Conservation (phyloP, 2,329 filamentous ascomycete species). For the Erysiphe pulchra region DNA sequence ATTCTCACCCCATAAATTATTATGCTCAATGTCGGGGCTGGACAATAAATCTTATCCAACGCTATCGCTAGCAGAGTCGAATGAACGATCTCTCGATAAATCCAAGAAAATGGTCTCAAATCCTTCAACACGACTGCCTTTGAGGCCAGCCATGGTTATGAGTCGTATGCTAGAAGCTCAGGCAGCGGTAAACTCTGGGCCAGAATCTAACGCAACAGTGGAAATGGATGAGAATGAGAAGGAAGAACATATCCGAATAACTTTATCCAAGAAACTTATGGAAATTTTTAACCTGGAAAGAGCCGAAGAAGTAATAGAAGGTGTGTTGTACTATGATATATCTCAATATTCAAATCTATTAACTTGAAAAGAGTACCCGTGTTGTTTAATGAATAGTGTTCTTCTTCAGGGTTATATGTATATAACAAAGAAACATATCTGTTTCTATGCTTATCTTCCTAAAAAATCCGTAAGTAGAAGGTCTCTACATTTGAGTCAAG, state of each 20-base stretch:
- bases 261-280: constrained; percentile 45
- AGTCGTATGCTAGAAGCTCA: constrained; percentile 52
- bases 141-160: constrained; percentile 39
- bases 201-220: constrained; percentile 26
- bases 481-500: background rate
- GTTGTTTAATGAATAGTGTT: constrained; percentile 78
- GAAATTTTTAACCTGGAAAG: constrained; percentile 68
- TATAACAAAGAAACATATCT: constrained; percentile 76
- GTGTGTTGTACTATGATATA: constrained; percentile 17
- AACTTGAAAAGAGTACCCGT: constrained; percentile 48
- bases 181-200: constrained; percentile 32
- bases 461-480: constrained; percentile 50
- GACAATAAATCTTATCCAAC: too few relatives aligned
- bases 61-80: too few relatives aligned
- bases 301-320: constrained; percentile 62
- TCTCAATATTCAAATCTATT: constrained; percentile 1
- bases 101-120: too few relatives aligned
- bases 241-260: constrained; percentile 21
- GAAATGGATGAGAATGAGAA: constrained; percentile 7
- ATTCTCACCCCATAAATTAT: constrained; percentile 19
- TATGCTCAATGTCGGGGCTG: constrained; percentile 3
- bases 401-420: constrained; percentile 89
- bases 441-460: constrained; percentile 92
- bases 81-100: too few relatives aligned
- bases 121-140: too few relatives aligned